Base-by-base conservation (phyloP, 108 stramenopile species). In the Pseudonitzschia multiseries region DNA sequence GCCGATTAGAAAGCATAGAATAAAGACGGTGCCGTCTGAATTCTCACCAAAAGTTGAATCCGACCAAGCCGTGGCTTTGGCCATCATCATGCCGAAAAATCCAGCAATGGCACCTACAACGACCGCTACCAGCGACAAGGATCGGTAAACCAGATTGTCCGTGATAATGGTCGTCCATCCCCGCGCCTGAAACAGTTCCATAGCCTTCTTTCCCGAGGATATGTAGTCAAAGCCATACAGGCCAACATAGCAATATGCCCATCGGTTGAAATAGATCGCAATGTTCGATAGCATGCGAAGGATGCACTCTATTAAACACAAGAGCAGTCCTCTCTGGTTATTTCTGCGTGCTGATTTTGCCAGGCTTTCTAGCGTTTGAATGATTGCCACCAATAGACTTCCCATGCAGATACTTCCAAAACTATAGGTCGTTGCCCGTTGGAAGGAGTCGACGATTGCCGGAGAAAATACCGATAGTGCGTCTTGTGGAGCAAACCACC, bases 321-420 rank as follows among this genome's bases (percentile, higher is more conserved):
- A 50, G 56, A 86, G 78, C 3, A 41, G 2, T 21, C 48, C 48
- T 13, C 63, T 70, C 14, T 36, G 62, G 20, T 69, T 61, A 36
- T 77, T 67, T 15, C 80, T 69, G 0, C 61, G 28, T 71, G 85
- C 83, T 14, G 48, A 57, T 28, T 66, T 65, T 50, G 84, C 77
- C 33, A 81, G 70, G 51, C 68, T 68, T 27, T 88, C 80, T 27
- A 89, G 42, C 27, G 80, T 69, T 53, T 84, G 80, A 13, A 93
- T 60, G 40, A 93, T 69, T 32, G 92, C 89, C 8, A 93, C 86
- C 48, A 90, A 73, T 31, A 93, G 69, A 44, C 87, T 86, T n/a
- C 89, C 93, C 62, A 92, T 89, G 76, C 87, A 87, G 48, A 93
- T 87, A 17, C 79, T 79, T 43, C 90, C 89, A 50, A 93, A 79